phyloP scores from a whole-genome alignment of 2,329 filamentous ascomycete species.

The Trichoderma koningii region DNA sequence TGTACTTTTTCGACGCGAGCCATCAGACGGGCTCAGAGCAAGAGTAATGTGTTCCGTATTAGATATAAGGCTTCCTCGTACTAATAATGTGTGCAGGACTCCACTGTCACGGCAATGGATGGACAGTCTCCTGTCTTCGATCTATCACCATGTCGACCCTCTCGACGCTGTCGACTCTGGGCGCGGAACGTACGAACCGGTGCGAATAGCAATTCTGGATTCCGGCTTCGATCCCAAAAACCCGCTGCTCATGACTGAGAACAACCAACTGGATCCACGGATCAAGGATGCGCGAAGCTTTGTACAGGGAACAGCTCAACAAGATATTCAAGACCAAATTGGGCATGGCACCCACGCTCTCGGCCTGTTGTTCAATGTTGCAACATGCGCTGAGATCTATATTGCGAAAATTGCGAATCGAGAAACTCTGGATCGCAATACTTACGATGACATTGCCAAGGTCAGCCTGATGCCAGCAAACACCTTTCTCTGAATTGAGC shows the following conservation, averaged over 20 bases:
- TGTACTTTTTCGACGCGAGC: slow-evolving; percentile 15
- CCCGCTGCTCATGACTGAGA: background rate
- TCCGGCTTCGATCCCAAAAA: slow-evolving; percentile 1
- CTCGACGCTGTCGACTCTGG: background rate
- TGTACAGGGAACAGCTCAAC: background rate
- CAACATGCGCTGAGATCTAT: slow-evolving; percentile 7
- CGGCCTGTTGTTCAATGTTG: background rate
- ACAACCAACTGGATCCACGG: background rate
- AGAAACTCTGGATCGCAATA: background rate
- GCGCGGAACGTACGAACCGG: background rate
- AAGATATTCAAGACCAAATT: background rate
- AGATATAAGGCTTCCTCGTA: background rate
- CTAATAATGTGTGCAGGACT: background rate
- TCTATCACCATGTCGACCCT: slow-evolving; percentile 2
- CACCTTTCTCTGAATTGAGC: background rate
- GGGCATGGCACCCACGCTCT: slow-evolving; percentile 16
- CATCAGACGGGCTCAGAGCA: background rate
- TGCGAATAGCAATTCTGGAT: slow-evolving; percentile 17
- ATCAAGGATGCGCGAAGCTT: slow-evolving; percentile 1
- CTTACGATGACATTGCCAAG: slow-evolving; percentile 9
- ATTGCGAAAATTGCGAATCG: background rate
- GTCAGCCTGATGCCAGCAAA: background rate
- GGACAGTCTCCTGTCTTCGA: slow-evolving; percentile 1
- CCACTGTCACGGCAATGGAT: slow-evolving; percentile 8
- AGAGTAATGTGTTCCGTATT: background rate